Base-by-base conservation (phyloP, 768 basidiomycete genomes). In the Xerocomellus intermedius region DNA sequence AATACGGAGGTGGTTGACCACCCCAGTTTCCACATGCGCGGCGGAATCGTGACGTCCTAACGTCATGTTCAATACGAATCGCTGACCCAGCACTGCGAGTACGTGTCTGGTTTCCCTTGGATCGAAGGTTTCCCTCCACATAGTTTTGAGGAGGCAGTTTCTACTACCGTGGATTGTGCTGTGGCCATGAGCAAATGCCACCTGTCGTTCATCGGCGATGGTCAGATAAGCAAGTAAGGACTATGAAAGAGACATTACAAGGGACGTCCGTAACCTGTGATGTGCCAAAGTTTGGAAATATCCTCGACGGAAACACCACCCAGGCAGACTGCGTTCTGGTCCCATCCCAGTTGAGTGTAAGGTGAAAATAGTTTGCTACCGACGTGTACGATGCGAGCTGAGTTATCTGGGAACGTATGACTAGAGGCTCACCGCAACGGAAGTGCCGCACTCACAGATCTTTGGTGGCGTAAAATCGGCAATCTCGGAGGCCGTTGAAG, bases 1-100 rank as follows among this genome's bases (percentile, higher is more conserved):
- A 16, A 61, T 24, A 14, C 51, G 61, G 8, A 62, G 36, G 37
- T 61, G 59, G 14, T 46, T 57, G 12, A 49, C 48, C 12, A 61
- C 49, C 16, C 22, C 52, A 0, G 10, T 30, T 21, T 57, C 50
- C 22, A 52, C 19, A 33, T n/a, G n/a, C n/a, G 5, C 8, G 12
- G 22, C n/a, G 1, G 53, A 35, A 12, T 48, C 41, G 21, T 42
- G 41, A 22, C 43, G 47, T 30, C 47, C 53, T 8, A 48, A 13
- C 4, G 19, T 30, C 21, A 49, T 35, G 8, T 42, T 35, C 16
- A 56, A 13, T 35, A 16, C 32, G 26, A 56, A 54, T 7, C 41
- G 19, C 16, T 42, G 41, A n/a, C 52, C 50, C 16, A 48, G 32
- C 2, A 42, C 28, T n/a, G 52, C 52, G 16, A 47, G 43, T 19